phyloP scores from a whole-genome alignment of 2,329 filamentous ascomycete species.

The Neopestalotiopsis clavispora region DNA sequence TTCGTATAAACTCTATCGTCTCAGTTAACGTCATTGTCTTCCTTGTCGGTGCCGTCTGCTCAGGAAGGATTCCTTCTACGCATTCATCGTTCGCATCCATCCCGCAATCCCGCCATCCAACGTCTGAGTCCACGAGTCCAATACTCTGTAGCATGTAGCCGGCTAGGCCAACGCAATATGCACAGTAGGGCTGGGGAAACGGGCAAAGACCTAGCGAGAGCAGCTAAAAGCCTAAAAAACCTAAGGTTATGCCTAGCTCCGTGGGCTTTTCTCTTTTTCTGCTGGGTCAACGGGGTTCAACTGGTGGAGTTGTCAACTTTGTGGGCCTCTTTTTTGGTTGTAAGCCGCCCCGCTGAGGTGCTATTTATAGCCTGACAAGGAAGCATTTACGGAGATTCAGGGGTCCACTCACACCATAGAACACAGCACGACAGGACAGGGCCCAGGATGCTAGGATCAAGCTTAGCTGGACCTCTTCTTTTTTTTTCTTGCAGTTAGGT shows the following conservation, averaged over 20 bases:
- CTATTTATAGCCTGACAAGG: conserved; percentile 13
- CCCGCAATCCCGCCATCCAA: not conserved
- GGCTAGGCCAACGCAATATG: too few relatives aligned
- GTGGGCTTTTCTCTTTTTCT: not conserved
- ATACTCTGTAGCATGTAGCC: too few relatives aligned
- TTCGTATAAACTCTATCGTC: not conserved
- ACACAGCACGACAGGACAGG: not conserved
- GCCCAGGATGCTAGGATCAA: not conserved
- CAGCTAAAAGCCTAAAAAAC: not conserved
- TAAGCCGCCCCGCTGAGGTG: not conserved
- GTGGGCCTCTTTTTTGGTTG: not conserved
- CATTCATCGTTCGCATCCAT: not conserved
- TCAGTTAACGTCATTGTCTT: not conserved
- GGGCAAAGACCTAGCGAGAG: not conserved
- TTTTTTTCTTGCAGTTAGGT: not conserved
- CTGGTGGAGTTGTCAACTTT: not conserved
- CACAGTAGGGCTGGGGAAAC: not conserved
- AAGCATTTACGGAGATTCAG: conserved; percentile 1
- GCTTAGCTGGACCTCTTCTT: not conserved
- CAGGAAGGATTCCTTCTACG: not conserved
- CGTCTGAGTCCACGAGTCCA: not conserved
- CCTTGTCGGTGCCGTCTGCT: not conserved
- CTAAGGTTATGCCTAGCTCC: not conserved
- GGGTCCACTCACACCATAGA: conserved; percentile 12
- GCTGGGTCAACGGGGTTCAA: not conserved